Evolutionary conservation across 495 filamentous ascomycete genomes (phyloP).

Genomic region (Hyaloscypha finlandica): DNA sequence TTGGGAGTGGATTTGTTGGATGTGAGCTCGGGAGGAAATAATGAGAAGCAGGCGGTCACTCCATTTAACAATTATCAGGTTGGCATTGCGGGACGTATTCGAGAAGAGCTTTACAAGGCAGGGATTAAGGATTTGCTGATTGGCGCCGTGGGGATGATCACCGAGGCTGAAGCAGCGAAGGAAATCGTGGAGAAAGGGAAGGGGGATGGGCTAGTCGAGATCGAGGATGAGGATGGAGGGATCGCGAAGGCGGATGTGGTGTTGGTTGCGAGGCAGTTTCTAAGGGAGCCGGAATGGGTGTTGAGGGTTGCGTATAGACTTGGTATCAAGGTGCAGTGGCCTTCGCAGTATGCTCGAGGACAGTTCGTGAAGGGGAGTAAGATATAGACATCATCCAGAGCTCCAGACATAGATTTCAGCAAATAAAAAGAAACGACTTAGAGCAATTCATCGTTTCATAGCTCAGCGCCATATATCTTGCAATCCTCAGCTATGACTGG

Average conservation of each 20-base stretch:
- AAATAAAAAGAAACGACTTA: not conserved
- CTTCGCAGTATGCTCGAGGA: slow-evolving; percentile 50
- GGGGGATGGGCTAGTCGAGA: slow-evolving; percentile 33
- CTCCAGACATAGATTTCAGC: not conserved
- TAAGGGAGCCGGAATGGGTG: slow-evolving; percentile 70
- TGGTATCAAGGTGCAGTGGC: slow-evolving; percentile 57
- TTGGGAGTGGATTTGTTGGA: slow-evolving; percentile 75
- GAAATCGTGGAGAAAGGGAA: slow-evolving; percentile 53
- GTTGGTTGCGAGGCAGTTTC: slow-evolving; percentile 62
- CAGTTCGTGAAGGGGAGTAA: slow-evolving; percentile 24
- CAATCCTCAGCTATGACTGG: not conserved
- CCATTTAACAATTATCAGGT: slow-evolving; percentile 61
- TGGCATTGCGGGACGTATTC: slow-evolving; percentile 60
- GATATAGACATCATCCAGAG: slow-evolving; percentile 10
- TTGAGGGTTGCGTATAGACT: slow-evolving; percentile 60
- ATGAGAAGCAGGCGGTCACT: slow-evolving; percentile 59
- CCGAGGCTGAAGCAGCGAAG: slow-evolving; percentile 59
- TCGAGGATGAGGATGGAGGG: slow-evolving; percentile 46
- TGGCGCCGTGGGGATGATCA: slow-evolving; percentile 76
- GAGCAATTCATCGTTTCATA: not conserved
- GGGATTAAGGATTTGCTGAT: slow-evolving; percentile 58
- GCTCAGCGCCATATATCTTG: not conserved
- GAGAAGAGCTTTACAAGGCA: slow-evolving; percentile 54
- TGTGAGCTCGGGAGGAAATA: slow-evolving; percentile 70
- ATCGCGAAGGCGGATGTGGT: slow-evolving; percentile 60